These are phyloP conservation scores for Fusarium subtropicale DNA, from an alignment of 2,329 filamentous ascomycete species.

Conservation along the genomic window DNA sequence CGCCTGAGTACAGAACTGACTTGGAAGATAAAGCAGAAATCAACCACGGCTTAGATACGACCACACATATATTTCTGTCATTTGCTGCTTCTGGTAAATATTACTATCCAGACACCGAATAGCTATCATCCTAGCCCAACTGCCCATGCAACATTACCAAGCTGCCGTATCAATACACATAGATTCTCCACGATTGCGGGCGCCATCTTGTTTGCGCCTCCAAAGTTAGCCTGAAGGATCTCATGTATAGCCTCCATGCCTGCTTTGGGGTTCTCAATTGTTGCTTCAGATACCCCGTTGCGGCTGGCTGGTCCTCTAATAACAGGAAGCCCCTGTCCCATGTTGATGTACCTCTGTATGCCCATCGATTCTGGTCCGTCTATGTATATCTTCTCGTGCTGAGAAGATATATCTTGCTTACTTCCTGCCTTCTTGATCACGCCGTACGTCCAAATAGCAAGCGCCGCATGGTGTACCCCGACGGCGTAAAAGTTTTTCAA, in stretches of 20 bases:
- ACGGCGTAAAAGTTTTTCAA: slow-evolving; percentile 76
- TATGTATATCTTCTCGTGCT: slow-evolving; percentile 62
- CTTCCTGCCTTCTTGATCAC: slow-evolving; percentile 62
- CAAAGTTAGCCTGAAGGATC: slow-evolving; percentile 66
- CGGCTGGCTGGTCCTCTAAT: slow-evolving; percentile 55
- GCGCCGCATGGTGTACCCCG: slow-evolving; percentile 74
- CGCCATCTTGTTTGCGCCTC: slow-evolving; percentile 55
- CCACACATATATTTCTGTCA: neutral
- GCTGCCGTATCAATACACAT: slow-evolving; percentile 70
- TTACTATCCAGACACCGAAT: neutral
- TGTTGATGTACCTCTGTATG: slow-evolving; percentile 67
- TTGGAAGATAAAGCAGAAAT: neutral
- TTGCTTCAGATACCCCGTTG: slow-evolving; percentile 51
- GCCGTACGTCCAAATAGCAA: slow-evolving; percentile 77
- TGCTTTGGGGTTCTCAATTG: slow-evolving; percentile 66
- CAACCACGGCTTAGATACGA: neutral
- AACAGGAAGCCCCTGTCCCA: slow-evolving; percentile 66
- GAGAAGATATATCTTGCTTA: slow-evolving; percentile 48
- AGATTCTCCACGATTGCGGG: slow-evolving; percentile 76
- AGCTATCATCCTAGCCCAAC: slow-evolving; percentile 49
- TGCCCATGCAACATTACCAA: slow-evolving; percentile 63
- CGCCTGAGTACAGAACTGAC: neutral
- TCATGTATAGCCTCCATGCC: slow-evolving; percentile 70
- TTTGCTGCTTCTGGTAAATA: neutral
- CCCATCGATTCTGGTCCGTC: slow-evolving; percentile 66